Base-by-base conservation (phyloP, 306 rosid species). In the Geum urbanum region DNA sequence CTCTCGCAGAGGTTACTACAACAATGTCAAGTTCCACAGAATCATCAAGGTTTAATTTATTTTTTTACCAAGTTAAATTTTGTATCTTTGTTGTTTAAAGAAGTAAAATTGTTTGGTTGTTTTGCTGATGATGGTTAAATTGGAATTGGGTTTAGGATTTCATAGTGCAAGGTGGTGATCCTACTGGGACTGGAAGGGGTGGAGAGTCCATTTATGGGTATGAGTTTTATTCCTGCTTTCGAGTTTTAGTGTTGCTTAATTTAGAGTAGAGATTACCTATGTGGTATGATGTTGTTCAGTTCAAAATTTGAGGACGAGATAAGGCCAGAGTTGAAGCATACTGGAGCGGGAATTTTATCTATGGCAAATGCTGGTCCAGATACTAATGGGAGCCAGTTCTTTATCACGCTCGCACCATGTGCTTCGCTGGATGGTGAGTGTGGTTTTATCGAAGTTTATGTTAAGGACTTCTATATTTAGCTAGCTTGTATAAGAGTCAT, bases 191-290 rank as follows among this genome's bases (percentile, higher is more conserved):
- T 20, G 99, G 99, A 87, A 86, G 99, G 54, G 99, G 99, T 74
- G 99, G 99, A 75, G 96, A 91, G 60, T 95, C 99, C 64, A 95
- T 95, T 44, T 95, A 91, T 70, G 99, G 99, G 99, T 95, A 86
- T 40, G 15, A 75, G 69, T 53, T 8, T 7, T 46, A 35, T 2
- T 8, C 7, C 24, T 7, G 50, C 18, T 9, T 22, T 41, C 10
- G 35, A 3, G 1, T 32, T n/a, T 35, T 13, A 19, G 67, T 11
- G 47, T 1, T 0, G 2, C 8, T 14, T 13, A 35, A 48, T 14
- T 4, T 19, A 6, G 12, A 27, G 27, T 66, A 0, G 8, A 47
- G 18, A 8, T 15, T 35, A 37, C 40, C 8, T 15, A 32, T 69
- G 9, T 44, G 55, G 73, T 20, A 8, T 69, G 41, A 46, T 72